Evolutionary conservation across 228 moss, liverwort and hornwort genomes (phyloP), one percentile per base, ranked within the genome.

Genomic region (Sphagnum magellanicum): DNA sequence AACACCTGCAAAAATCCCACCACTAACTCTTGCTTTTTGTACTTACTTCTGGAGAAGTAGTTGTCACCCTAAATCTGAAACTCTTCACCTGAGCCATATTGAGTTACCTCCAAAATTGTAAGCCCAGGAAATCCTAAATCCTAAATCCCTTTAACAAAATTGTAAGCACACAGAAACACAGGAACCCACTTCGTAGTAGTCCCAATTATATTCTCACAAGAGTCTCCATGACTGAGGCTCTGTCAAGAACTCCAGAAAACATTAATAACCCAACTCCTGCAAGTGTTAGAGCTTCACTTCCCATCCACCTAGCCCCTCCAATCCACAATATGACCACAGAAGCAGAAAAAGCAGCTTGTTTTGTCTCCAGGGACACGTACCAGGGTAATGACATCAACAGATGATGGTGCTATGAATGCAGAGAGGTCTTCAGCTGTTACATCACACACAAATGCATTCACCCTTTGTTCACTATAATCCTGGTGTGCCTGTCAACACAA

Each of bases 381-480:
- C 92, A 98, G 59, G 49, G 94, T 98, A 72, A 98, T 84, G 71
- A 93, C 87, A 81, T 94, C 82, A 63, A 98, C 86, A 57, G 89
- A 85, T 72, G 85, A 78, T 71, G 74, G 81, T 69, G 73, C 64
- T 16, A 94, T 71, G 57, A 69, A 78, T 32, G 76, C 72, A 50
- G 75, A 74, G 53, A 98, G 81, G 59, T 85, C 85, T 59, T 90
- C 84, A 50, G 75, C 79, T 63, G 92, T 85, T 49, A 82, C 92
- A 79, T 98, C 98, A 66, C 92, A 94, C 49, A 94, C 86, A 71
- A 98, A 94, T 32, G 86, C 94, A 73, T 92, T 89, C 59, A 92
- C 92, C 69, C 89, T 83, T 61, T 67, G 79, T 75, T 83, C 87
- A 67, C 74, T 79, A 58, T 89, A 94, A 47, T 83, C 85, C 80